Percentiles rank a stretch among this genome's conserved stretches.
Conservation (phyloP, 441 rosid genomes). For the Pelargonium citronellum region DNA sequence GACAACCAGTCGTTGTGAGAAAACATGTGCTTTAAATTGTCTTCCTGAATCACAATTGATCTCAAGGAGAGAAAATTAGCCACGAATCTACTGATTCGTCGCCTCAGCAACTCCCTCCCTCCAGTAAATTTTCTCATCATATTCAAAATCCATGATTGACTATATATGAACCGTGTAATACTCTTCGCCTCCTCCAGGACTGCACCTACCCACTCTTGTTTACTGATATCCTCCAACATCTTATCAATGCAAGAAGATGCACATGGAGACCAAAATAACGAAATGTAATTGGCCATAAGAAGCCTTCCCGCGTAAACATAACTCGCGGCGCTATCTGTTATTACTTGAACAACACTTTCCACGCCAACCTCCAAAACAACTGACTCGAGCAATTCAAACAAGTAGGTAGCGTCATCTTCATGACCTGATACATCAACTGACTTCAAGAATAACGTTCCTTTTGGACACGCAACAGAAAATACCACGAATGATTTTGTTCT, state of each 20-base stretch:
- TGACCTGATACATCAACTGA: slow-evolving; percentile 48
- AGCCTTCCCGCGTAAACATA: slow-evolving; percentile 50
- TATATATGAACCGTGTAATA: slow-evolving; percentile 36
- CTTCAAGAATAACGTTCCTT: slow-evolving; percentile 47
- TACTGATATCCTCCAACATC: slow-evolving; percentile 58
- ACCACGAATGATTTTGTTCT: slow-evolving; percentile 34
- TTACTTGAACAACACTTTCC: slow-evolving; percentile 52
- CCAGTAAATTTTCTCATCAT: slow-evolving; percentile 49
- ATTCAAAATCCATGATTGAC: slow-evolving; percentile 40
- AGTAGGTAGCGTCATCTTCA: slow-evolving; percentile 43
- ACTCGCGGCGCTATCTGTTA: slow-evolving; percentile 42
- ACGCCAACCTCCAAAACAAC: slow-evolving; percentile 52
- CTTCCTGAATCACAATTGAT: slow-evolving; percentile 46
- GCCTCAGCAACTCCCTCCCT: slow-evolving; percentile 46
- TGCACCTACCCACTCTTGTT: slow-evolving; percentile 42
- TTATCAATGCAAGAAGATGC: slow-evolving; percentile 49
- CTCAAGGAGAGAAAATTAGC: slow-evolving; percentile 40
- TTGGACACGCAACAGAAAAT: slow-evolving; percentile 40
- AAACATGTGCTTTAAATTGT: slow-evolving; percentile 46
- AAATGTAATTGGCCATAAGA: slow-evolving; percentile 47
- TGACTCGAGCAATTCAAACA: slow-evolving; percentile 52
- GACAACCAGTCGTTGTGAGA: slow-evolving; percentile 50
- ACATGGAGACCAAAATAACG: slow-evolving; percentile 59
- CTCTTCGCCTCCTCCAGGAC: slow-evolving; percentile 49
- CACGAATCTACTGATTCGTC: slow-evolving; percentile 35